A percentile compares a stretch with the other conserved stretches of the same genome.
phyloP scores from a whole-genome alignment of 1,284 basidiomycete genomes.

The Gomphus bonarii region DNA sequence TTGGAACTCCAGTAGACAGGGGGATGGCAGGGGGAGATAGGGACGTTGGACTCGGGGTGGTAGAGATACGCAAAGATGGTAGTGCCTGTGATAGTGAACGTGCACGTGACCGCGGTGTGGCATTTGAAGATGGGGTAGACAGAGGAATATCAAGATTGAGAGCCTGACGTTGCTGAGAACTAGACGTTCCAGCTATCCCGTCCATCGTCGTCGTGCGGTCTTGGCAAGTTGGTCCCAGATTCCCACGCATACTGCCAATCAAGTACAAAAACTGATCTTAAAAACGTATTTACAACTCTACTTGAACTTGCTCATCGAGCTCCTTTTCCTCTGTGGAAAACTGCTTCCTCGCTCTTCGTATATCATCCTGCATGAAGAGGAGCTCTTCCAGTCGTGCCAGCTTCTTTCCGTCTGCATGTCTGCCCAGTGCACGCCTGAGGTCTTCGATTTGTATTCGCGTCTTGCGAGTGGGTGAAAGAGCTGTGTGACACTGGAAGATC shows the following conservation, averaged over 20 bases:
- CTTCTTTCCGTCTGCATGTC: slow-evolving; percentile 76
- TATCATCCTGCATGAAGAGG: slow-evolving; percentile 85
- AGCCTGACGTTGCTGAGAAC: not conserved
- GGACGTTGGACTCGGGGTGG: slow-evolving; percentile 16
- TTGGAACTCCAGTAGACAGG: slow-evolving; percentile 9
- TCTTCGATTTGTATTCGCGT: slow-evolving; percentile 69
- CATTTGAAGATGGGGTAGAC: not conserved
- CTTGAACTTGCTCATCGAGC: slow-evolving; percentile 1
- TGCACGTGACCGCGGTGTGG: not conserved
- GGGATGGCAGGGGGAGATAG: slow-evolving; percentile 19
- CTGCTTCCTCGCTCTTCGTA: slow-evolving; percentile 76
- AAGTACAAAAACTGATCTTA: not conserved
- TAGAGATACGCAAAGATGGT: slow-evolving; percentile 25
- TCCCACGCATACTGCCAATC: not conserved
- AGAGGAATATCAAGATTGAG: not conserved
- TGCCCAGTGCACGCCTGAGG: slow-evolving; percentile 61
- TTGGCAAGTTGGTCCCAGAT: not conserved
- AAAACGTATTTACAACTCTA: not conserved
- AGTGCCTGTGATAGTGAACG: slow-evolving; percentile 11
- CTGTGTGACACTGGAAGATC: slow-evolving; percentile 51
- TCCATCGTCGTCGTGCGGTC: not conserved
- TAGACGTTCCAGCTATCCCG: not conserved
- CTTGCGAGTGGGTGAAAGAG: slow-evolving; percentile 57
- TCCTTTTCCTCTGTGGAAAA: slow-evolving; percentile 43
- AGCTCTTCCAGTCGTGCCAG: slow-evolving; percentile 83